Evolutionary conservation across 345 rosid genomes (phyloP), one percentile per base, ranked within the genome.

Genomic region (Ceriops decandra): DNA sequence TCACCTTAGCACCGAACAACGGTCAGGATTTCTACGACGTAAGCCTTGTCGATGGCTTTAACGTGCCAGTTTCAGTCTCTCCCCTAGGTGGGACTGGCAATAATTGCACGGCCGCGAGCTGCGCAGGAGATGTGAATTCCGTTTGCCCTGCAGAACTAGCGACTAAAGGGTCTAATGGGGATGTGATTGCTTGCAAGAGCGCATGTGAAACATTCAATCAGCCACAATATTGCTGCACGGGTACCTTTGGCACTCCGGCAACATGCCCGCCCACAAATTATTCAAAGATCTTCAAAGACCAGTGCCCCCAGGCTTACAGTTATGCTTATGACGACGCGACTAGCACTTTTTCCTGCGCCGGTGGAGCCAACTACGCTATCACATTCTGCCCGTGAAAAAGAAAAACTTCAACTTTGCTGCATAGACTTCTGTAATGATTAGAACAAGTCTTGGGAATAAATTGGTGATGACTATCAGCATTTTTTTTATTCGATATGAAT

Each of bases 271-370:
- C 91, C 0, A 78, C 85, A 1, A 3, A 22, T 0, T 84, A 85
- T 62, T 79, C 96, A 0, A 15, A 24, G 74, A 63, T 67, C 1
- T 88, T 90, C 70, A 84, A 88, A 77, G 17, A 3, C 2, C 76
- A 60, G 69, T 86, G 96, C 26, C 90, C 91, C 20, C 81, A 76
- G 38, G 93, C 90, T 58, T 85, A 85, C 66, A 87, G 86, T 63
- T 86, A 86, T 62, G 73, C 88, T 22, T 81, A 21, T 30, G 90
- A 85, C 30, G 88, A 88, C 59, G 13, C 5, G 51, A 62, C 53
- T 19, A 82, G 76, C 69, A 74, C 75, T 0, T 81, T 83, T 53
- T 76, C 78, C 0, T 88, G 96, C 67, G 20, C 54, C 13, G 75
- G 67, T 24, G 83, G 80, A 22, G 58, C 80, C 53, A 66, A 77